Base-by-base conservation (phyloP, 495 filamentous ascomycete genomes). In the Hamigera avellanea region DNA sequence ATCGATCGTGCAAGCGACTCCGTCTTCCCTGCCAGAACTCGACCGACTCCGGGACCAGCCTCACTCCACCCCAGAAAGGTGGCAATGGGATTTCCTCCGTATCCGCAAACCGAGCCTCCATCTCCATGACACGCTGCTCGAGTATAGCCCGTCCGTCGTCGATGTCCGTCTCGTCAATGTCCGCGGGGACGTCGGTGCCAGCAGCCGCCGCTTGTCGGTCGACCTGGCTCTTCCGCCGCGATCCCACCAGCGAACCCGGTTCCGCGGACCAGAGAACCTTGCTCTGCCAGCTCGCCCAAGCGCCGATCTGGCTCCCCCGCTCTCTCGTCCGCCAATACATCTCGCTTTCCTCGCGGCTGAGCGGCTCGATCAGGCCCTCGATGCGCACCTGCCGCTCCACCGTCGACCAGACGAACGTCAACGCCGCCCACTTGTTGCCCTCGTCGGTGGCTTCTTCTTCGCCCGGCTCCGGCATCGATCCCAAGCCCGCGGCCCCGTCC, bases 1-100 rank as follows among this genome's bases (percentile, higher is more conserved):
- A 95, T 16, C 91, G 83, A 76, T 95, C 86, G 70, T 94, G 86
- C 53, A 95, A 57, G 25, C 91, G 72, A 66, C 79, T 93, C 39
- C 78, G 69, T 37, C 93, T 70, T 26, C 91, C 91, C 64, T 93
- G 84, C 89, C 87, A 95, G 58, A 95, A 95, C 67, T 95, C 88
- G 26, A 95, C 70, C 36, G 75, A 72, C 57, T 85, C 82, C 1
- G 91, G 91, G 39, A 86, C 69, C 36, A 98, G 68, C 46, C 89
- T 76, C 56, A 91, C 57, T 1, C 91, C 91, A 6, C 91, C 91
- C 91, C 91, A 98, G 59, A 93, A 95, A 14, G 80, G 78, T 18
- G 91, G 91, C 32, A 95, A 75, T 1, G 86, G 87, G 37, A 98
- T 93, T 26, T 81, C 53, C 38, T 94, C 79, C 2, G 57, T 53